Percentiles rank a stretch among this genome's conserved stretches.
These are phyloP conservation scores for Begonia fuchsioides DNA, from an alignment of 306 rosid species.

Conservation along the genomic window DNA sequence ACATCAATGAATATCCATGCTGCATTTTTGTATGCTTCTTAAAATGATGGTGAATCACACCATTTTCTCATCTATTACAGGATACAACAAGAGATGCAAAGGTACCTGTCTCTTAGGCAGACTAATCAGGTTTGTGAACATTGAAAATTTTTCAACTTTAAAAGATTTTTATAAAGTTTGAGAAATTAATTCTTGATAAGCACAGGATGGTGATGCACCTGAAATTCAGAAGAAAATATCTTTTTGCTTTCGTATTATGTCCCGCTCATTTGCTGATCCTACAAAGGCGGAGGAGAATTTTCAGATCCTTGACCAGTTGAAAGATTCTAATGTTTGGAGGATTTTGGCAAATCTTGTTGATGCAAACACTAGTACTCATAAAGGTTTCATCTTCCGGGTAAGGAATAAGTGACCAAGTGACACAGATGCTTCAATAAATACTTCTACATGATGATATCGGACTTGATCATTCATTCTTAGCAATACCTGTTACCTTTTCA, in stretches of 20 bases:
- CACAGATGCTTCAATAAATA: not conserved
- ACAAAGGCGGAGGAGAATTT: slow-evolving; percentile 79
- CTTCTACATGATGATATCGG: too few species aligned
- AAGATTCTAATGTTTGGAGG: slow-evolving; percentile 92
- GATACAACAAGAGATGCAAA: slow-evolving; percentile 95
- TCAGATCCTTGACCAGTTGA: slow-evolving; percentile 77
- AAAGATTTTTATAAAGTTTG: slow-evolving; percentile 4
- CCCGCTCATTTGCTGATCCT: slow-evolving; percentile 74
- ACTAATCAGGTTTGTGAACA: slow-evolving; percentile 54
- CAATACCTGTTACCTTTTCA: too few species aligned
- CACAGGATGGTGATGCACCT: slow-evolving; percentile 78
- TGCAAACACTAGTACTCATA: slow-evolving; percentile 59
- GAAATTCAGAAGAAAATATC: slow-evolving; percentile 63
- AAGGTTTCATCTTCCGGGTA: slow-evolving; percentile 60
- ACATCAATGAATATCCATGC: slow-evolving; percentile 13
- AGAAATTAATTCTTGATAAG: slow-evolving; percentile 26
- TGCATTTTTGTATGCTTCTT: slow-evolving; percentile 8
- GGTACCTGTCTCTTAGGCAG: slow-evolving; percentile 65
- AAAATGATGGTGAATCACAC: slow-evolving; percentile 14
- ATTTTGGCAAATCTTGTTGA: slow-evolving; percentile 74
- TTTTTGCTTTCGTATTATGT: slow-evolving; percentile 72
- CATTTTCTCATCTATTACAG: slow-evolving; percentile 47
- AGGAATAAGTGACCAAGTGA: slow-evolving; percentile 10
- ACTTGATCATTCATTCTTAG: too few species aligned
- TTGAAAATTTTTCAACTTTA: slow-evolving; percentile 6